Evolutionary conservation across 345 rosid genomes (phyloP), one percentile per base, ranked within the genome.

Genomic region (Erucastrum elatum): DNA sequence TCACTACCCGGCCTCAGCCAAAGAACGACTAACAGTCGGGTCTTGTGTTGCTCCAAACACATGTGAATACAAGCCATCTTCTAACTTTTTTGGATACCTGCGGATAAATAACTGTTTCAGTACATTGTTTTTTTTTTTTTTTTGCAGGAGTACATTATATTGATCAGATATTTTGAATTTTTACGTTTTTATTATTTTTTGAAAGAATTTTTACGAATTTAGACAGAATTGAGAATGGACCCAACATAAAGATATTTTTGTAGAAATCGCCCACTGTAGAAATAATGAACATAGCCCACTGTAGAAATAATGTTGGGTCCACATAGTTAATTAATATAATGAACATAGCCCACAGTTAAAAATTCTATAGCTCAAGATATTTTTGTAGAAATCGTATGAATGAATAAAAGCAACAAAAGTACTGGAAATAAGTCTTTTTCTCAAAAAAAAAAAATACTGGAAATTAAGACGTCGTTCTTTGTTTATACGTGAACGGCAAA

Each of bases 161-260:
- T 21, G 21, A 21, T 21, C 21, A 21, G 7, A 49, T 49, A 13
- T 49, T 49, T 29, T n/a, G n/a, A 53, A 3, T 34, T 26, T 31
- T 75, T 25, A 51, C 55, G 8, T 51, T 21, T 21, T 21, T 21
- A 21, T 21, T 21, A 21, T 21, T 21, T 21, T 21, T 21, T 21
- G 21, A 21, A 21, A 21, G n/a, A 53, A 3, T 34, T 26, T 31
- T 75, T 25, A 51, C 55, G 8, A 34, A 65, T 65, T 25, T 65
- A 66, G 11, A 35, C 27, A 64, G 11, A 6, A 55, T 35, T 75
- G 65, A 66, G 27, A 75, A 75, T 55, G 58, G 72, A 56, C 58
- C 72, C 72, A 75, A 15, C 35, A 17, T 6, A 64, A 62, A 13
- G 21, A 21, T 21, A 21, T 21, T 21, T 21, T 21, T 21, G 21